phyloP scores from a whole-genome alignment of 2,329 filamentous ascomycete genomes.

The Aspergillus sergii region DNA sequence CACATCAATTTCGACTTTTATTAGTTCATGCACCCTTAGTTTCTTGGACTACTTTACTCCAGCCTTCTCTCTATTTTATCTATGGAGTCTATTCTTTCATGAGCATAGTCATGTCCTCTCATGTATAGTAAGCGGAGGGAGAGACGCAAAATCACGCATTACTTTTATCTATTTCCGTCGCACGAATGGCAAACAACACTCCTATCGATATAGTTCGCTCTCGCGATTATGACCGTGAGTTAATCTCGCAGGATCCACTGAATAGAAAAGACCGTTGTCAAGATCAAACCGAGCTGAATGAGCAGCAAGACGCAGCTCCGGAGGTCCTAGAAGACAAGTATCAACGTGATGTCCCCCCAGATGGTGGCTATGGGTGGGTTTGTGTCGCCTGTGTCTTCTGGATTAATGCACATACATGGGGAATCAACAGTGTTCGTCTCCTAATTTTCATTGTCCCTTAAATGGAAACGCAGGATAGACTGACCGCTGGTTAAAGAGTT shows the following conservation, averaged over 20 bases:
- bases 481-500: constrained; percentile 35
- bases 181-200: constrained; percentile 35
- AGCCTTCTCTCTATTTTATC: background rate
- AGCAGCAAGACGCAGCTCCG: constrained; percentile 12
- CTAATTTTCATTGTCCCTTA: background rate
- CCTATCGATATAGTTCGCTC: constrained; percentile 35
- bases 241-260: background rate
- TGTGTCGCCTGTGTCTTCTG: constrained; percentile 58
- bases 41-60: background rate
- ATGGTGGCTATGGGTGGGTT: constrained; percentile 66
- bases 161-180: background rate
- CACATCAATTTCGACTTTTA: constrained; percentile 8
- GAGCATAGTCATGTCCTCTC: background rate
- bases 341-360: constrained; percentile 43
- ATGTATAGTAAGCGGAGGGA: background rate
- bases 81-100: background rate
- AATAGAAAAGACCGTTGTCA: background rate
- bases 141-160: background rate
- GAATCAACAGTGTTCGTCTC: constrained; percentile 63
- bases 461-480: background rate
- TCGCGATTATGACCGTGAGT: constrained; percentile 15
- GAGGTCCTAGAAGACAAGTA: constrained; percentile 33
- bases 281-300: constrained; percentile 9
- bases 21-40: background rate
- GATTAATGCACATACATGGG: constrained; percentile 74